phyloP scores from a whole-genome alignment of 768 basidiomycete species.

The Termitomyces sp. region DNA sequence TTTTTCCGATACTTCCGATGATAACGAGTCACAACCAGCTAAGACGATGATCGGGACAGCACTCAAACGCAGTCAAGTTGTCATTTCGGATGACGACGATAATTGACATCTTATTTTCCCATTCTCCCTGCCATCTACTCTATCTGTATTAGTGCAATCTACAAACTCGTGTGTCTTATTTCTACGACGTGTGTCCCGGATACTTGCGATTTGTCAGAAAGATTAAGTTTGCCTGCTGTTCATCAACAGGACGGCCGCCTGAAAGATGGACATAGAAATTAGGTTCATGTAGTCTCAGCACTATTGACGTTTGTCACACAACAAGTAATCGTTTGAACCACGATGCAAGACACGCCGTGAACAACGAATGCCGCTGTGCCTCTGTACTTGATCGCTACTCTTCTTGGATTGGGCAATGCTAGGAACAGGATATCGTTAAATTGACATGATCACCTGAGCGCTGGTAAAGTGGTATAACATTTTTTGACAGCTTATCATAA shows the following conservation, averaged over 20 bases:
- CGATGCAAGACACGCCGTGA: background rate
- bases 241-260: background rate
- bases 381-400: background rate
- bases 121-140: background rate
- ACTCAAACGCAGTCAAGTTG: constrained; percentile 23
- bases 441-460: background rate
- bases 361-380: background rate
- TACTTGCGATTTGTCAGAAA: background rate
- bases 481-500: constrained; percentile 4
- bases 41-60: constrained; percentile 3
- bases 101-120: constrained; percentile 4
- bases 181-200: background rate
- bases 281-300: background rate
- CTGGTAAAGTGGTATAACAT: background rate
- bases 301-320: background rate
- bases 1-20: background rate
- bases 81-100: constrained; percentile 30
- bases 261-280: background rate
- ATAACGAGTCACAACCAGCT: constrained; percentile 5
- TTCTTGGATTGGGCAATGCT: background rate
- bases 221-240: background rate
- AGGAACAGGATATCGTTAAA: background rate
- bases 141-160: background rate
- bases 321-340: background rate
- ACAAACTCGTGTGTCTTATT: background rate